Base-by-base conservation (phyloP, 139 green algal genomes). In the Volvox africanus region DNA sequence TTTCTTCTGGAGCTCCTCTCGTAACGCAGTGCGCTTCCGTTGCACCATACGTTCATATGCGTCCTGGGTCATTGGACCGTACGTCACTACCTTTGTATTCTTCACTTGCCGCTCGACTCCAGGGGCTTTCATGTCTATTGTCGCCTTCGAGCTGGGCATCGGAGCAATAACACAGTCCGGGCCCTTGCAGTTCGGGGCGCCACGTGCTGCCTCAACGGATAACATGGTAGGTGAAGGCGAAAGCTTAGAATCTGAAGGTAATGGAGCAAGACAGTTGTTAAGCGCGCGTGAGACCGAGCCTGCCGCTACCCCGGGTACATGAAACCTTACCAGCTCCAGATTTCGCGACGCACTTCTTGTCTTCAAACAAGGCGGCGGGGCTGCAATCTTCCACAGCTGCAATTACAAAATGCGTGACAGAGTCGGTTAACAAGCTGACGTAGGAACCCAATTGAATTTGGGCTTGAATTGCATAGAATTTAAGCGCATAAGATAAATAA, bases 31-130 rank as follows among this genome's bases (percentile, higher is more conserved):
- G 78, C 78, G 78, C 78, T 67, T 84, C 6, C 36, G 78, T 26
- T 68, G 9, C 24, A 33, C 78, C 78, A 84, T 84, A 24, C 37
- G 78, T 44, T 84, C 78, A 13, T 35, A 84, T 18, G 78, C 1
- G 12, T 67, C 36, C 36, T 84, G 78, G 22, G 78, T 84, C 78
- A 84, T 84, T 1, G 78, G 78, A 19, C 78, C 78, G 78, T 84
- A 26, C 13, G 17, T 6, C 22, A 84, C 78, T 2, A 16, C 2
- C 37, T 84, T 65, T 44, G 30, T 3, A 6, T 1, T 17, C 78
- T 14, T 1, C 2, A 36, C 12, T 26, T 61, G 76, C 6, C 14
- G 32, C 18, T 24, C 33, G 32, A 12, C 9, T 18, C 18, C 33
- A 20, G 76, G 1, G 32, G 21, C 24, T 19, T 55, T 33, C 16